phyloP scores from a whole-genome alignment of 148 eudicot genomes.

The Mesembryanthemum crystallinum region DNA sequence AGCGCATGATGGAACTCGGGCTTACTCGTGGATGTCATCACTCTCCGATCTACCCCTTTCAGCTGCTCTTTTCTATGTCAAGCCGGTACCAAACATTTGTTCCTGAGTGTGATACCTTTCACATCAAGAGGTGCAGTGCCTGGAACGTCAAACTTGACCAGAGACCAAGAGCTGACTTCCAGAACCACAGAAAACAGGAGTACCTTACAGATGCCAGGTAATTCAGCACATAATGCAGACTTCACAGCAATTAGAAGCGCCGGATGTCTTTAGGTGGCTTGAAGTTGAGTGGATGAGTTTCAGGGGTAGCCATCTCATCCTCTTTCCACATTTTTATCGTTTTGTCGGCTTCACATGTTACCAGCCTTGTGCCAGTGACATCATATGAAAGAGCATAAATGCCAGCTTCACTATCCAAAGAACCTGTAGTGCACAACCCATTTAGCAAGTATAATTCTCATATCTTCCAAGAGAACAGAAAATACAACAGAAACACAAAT shows the following conservation, averaged over 20 bases:
- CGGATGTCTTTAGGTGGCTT: constrained; percentile 95
- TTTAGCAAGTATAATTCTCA: not conserved
- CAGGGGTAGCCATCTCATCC: constrained; percentile 89
- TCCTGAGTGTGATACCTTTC: too few relatives aligned
- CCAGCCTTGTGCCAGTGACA: constrained; percentile 72
- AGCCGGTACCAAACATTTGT: too few relatives aligned
- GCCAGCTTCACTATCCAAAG: constrained; percentile 94
- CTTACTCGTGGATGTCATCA: too few relatives aligned
- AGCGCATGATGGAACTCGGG: too few relatives aligned
- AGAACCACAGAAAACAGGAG: too few relatives aligned
- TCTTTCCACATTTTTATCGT: constrained; percentile 99
- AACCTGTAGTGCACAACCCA: constrained; percentile 47
- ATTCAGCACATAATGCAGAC: too few relatives aligned
- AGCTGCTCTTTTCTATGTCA: too few relatives aligned
- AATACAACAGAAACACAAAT: not conserved
- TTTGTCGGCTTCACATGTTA: constrained; percentile 97
- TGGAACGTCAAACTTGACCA: too few relatives aligned
- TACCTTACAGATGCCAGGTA: too few relatives aligned
- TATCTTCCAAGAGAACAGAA: not conserved
- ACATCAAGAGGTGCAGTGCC: too few relatives aligned
- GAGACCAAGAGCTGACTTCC: too few relatives aligned
- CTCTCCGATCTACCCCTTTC: too few relatives aligned
- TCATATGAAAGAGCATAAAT: constrained; percentile 79
- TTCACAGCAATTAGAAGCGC: constrained; percentile 42
- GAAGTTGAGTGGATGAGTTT: constrained; percentile 85